Evolutionary conservation across 257 asterid species (phyloP), one percentile per base, ranked within the genome.

Genomic region (Craterostigma plantagineum): DNA sequence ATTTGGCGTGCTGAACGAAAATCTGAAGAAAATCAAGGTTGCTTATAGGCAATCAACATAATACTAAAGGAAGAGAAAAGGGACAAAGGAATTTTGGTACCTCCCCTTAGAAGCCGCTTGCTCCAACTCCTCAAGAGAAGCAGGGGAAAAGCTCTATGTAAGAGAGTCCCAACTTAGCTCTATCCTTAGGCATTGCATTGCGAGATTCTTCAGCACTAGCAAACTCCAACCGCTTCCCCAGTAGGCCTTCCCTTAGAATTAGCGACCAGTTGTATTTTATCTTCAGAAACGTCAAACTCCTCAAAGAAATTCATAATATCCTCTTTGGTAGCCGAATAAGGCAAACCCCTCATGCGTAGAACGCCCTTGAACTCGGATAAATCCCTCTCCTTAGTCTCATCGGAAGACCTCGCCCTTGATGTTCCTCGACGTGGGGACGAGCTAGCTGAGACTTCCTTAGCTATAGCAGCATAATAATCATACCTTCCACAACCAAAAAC

Each of bases 171-270:
- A 87, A 56, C 14, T 76, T 82, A 93, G 62, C 76, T 72, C 95
- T 72, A 58, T 87, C 98, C 81, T 77, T 87, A 33, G 82, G 58
- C 98, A 82, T 79, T 16, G 95, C 95, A 64, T 75, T 77, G 59
- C 51, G 74, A 10, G 97, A 81, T 49, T 81, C 95, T 56, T 87
- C 90, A 12, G 93, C 60, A 63, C 67, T 76, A 14, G 67, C 76
- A 69, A 87, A 87, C 63, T 87, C 97, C 57, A 64, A 67, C 73
- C 1, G 95, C 95, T 75, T 87, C 98, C 51, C 98, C 95, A 30
- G 92, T 81, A 8, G 98, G 72, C 59, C 93, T 71, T 35, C 95
- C 93, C 62, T 76, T 91, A 3, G 81, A 69, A 54, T 70, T 83
- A 39, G 75, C 69, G 16, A 91, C 67, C 43, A 81, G 52, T 54